phyloP scores from a whole-genome alignment of 305 asterid genomes.

The Plantago coronopus region DNA sequence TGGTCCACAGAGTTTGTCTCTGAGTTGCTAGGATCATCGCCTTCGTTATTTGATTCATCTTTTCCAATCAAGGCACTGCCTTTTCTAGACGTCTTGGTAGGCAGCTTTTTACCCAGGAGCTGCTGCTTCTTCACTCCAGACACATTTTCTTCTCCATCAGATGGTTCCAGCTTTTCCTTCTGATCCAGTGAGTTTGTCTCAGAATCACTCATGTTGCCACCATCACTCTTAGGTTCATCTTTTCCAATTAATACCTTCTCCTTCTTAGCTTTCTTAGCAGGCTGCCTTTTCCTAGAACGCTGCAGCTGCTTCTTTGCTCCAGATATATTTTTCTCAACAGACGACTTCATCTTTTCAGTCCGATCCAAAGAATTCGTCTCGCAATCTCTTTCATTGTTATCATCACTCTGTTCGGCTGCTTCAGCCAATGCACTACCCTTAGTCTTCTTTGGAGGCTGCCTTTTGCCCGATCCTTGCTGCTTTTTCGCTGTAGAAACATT shows the following conservation, averaged over 20 bases:
- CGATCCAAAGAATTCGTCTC: conserved; percentile 45
- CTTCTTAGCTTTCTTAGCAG: conserved; percentile 37
- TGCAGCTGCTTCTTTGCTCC: conserved; percentile 7
- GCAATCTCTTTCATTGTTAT: conserved; percentile 5
- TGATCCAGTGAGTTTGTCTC: conserved; percentile 45
- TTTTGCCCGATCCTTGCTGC: conserved; percentile 38
- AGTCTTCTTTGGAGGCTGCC: conserved; percentile 35
- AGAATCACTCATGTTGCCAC: conserved; percentile 42
- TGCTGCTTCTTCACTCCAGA: conserved; percentile 43
- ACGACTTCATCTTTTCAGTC: conserved; percentile 38
- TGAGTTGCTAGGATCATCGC: conserved; percentile 44
- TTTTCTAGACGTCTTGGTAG: conserved; percentile 36
- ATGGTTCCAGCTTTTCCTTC: conserved; percentile 25
- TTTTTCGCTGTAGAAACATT: conserved; percentile 40
- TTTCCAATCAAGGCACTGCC: conserved; percentile 37
- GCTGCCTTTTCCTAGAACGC: conserved; percentile 34
- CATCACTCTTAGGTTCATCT: conserved; percentile 32
- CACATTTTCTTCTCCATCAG: conserved; percentile 47
- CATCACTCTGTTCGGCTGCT: conserved; percentile 8
- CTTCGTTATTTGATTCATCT: conserved; percentile 36
- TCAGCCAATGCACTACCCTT: background rate
- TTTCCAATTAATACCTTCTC: conserved; percentile 36
- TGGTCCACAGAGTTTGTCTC: conserved; percentile 44
- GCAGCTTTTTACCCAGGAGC: conserved; percentile 34
- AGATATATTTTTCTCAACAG: conserved; percentile 23